Evolutionary conservation across 2,329 filamentous ascomycete genomes (phyloP).

Genomic region (Spiromastix sp.): DNA sequence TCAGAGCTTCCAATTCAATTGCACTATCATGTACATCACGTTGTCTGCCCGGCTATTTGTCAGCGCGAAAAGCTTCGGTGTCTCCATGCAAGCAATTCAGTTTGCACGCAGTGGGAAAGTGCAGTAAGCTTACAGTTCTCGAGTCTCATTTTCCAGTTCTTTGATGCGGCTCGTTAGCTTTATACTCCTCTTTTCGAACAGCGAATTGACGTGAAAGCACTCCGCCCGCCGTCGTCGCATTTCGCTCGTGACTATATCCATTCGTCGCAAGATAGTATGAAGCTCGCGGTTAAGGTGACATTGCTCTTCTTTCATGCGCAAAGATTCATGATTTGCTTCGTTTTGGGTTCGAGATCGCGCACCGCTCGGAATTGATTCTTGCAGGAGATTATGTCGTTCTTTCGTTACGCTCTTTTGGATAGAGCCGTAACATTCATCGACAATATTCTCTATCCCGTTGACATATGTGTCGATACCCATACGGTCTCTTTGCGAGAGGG

Average conservation of each 20-base stretch:
- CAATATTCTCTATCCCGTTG: too few species aligned
- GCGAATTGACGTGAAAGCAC: conserved; percentile 48
- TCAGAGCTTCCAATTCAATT: conserved; percentile 25
- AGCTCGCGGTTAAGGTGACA: too few species aligned
- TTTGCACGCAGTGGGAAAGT: conserved; percentile 1
- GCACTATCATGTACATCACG: conserved; percentile 23
- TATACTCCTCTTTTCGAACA: conserved; percentile 50
- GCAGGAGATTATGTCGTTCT: too few species aligned
- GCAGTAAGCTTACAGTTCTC: conserved; percentile 41
- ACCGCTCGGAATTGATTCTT: too few species aligned
- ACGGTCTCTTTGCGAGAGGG: too few species aligned
- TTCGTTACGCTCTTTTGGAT: too few species aligned
- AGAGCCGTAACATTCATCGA: too few species aligned
- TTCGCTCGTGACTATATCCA: conserved; percentile 15
- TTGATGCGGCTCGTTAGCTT: conserved; percentile 48
- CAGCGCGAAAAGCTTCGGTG: too few species aligned
- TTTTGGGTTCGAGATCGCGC: too few species aligned
- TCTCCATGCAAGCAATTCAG: not conserved
- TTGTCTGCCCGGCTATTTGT: conserved; percentile 13
- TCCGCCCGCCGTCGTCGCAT: conserved; percentile 20
- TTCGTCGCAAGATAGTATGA: not conserved
- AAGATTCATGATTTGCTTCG: too few species aligned
- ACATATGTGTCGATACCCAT: too few species aligned
- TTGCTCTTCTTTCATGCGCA: too few species aligned
- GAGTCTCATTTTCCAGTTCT: conserved; percentile 48